These are phyloP conservation scores for Marchantia paleacea DNA, from an alignment of 225 moss, liverwort and hornwort species.

Conservation along the genomic window DNA sequence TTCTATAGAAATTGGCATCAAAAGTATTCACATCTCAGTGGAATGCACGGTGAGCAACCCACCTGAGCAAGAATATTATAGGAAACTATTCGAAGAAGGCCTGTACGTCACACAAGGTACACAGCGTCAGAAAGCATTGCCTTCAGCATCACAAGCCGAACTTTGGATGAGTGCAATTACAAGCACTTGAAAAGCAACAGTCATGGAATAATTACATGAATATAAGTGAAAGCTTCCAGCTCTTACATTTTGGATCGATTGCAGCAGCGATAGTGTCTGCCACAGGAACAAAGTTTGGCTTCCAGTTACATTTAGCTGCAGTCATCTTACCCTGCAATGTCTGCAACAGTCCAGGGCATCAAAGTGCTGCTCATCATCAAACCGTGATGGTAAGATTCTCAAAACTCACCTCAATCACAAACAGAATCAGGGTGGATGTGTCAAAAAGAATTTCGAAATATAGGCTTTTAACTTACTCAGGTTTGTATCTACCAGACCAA, in stretches of 20 bases:
- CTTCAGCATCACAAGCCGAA: too few relatives aligned
- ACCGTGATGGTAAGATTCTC: background rate
- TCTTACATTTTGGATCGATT: constrained; percentile 44
- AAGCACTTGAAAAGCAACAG: background rate
- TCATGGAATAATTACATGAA: background rate
- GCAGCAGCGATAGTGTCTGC: constrained; percentile 31
- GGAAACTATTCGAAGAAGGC: constrained; percentile 68
- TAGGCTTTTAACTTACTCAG: background rate
- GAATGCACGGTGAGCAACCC: background rate
- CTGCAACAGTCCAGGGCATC: constrained; percentile 28
- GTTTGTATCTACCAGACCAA: background rate
- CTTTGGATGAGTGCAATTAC: background rate
- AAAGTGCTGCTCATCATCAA: background rate
- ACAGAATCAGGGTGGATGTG: background rate
- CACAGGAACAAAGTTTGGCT: constrained; percentile 48
- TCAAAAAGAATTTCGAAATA: background rate
- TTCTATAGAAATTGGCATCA: background rate
- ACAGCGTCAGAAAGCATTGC: background rate
- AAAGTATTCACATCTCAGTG: background rate
- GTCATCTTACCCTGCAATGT: constrained; percentile 53
- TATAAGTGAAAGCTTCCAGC: background rate
- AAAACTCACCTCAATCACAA: background rate
- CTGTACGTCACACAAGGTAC: constrained; percentile 35
- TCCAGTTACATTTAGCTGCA: constrained; percentile 42
- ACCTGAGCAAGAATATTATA: constrained; percentile 86